These are phyloP conservation scores for Solanum neorickii DNA, from an alignment of 257 asterid genomes.

Conservation along the genomic window DNA sequence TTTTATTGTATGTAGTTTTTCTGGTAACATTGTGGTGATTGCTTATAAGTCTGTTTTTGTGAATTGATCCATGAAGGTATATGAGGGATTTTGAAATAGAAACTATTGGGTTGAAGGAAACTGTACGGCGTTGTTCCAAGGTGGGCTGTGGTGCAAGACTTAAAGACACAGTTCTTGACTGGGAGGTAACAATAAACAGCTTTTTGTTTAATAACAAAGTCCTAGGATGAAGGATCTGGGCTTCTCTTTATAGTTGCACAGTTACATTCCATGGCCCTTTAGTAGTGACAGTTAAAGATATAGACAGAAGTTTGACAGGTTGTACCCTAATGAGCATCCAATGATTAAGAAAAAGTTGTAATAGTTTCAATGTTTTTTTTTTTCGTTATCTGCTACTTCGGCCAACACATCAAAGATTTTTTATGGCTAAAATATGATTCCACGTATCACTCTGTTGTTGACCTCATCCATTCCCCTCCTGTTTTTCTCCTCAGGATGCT, in stretches of 20 bases:
- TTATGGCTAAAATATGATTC: neutral
- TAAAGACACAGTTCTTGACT: slow-evolving; percentile 93
- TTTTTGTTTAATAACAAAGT: neutral
- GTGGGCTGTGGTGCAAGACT: slow-evolving; percentile 61
- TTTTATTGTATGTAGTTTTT: neutral
- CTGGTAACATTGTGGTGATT: neutral
- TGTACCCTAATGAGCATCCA: neutral
- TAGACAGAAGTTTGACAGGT: neutral
- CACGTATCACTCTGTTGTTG: neutral
- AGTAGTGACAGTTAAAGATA: neutral
- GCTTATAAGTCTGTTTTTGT: neutral
- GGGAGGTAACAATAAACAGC: slow-evolving; percentile 59
- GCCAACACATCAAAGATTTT: neutral
- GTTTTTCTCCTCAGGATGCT: slow-evolving; percentile 50
- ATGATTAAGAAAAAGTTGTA: neutral
- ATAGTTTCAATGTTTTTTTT: neutral
- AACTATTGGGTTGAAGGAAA: slow-evolving; percentile 87
- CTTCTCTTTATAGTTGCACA: neutral
- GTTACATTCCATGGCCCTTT: neutral
- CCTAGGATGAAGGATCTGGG: neutral
- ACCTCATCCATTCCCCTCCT: neutral
- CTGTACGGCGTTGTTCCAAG: slow-evolving; percentile 67
- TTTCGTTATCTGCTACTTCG: neutral
- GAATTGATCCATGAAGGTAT: slow-evolving; percentile 45
- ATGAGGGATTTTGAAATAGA: slow-evolving; percentile 87